Conservation (phyloP, 2,329 filamentous ascomycete genomes). For the Aspergillus sp. region DNA sequence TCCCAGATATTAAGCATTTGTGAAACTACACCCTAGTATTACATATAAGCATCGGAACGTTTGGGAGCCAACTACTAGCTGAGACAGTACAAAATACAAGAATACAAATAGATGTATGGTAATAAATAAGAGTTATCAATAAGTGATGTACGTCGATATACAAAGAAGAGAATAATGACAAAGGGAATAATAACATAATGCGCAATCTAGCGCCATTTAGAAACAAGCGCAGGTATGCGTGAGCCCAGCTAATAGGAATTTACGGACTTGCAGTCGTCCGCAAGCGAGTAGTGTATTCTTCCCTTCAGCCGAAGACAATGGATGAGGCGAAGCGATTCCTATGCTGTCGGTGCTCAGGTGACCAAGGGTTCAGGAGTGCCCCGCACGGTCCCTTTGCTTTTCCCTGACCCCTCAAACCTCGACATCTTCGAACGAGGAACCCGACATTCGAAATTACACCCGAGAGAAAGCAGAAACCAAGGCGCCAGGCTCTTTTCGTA, state of each 20-base stretch:
- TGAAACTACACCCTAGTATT: not conserved
- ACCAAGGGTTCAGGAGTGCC: constrained; percentile 2
- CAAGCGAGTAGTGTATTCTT: not conserved
- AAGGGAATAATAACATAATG: constrained; percentile 1
- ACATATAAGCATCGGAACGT: not conserved
- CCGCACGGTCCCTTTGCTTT: constrained; percentile 9
- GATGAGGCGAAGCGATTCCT: not conserved
- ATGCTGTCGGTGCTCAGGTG: constrained; percentile 4
- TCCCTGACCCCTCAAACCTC: constrained; percentile 4
- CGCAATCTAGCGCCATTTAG: not conserved
- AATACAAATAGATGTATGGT: not conserved
- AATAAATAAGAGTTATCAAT: constrained; percentile 6
- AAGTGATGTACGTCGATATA: constrained; percentile 16
- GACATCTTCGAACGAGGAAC: not conserved
- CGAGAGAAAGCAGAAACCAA: constrained; percentile 24
- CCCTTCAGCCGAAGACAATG: not conserved
- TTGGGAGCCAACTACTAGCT: not conserved
- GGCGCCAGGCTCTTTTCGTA: constrained; percentile 37
- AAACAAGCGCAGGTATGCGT: not conserved
- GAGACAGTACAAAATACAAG: not conserved
- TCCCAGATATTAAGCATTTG: not conserved
- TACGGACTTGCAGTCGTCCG: not conserved
- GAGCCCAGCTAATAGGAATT: not conserved
- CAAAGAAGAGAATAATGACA: constrained; percentile 12
- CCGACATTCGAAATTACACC: constrained; percentile 13